phyloP scores from a whole-genome alignment of 148 eudicot species.

The Simmondsia chinensis region DNA sequence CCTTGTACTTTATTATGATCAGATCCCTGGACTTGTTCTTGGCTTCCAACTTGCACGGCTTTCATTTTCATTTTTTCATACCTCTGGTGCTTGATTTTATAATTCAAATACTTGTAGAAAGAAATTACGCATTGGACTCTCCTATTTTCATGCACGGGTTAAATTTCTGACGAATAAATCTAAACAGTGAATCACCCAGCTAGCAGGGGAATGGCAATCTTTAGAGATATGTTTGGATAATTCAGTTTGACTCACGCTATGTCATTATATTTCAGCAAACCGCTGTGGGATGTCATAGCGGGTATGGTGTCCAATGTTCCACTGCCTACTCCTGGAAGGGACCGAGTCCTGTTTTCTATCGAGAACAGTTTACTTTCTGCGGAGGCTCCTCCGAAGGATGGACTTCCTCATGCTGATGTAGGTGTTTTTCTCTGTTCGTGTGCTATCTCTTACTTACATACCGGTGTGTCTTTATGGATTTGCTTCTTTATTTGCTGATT shows the following conservation, averaged over 20 bases:
- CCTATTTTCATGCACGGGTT: too few species aligned
- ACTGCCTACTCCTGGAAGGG: slow-evolving; percentile 90
- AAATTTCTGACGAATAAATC: too few species aligned
- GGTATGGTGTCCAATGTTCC: slow-evolving; percentile 67
- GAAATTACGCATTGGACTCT: too few species aligned
- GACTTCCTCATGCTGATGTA: slow-evolving; percentile 98
- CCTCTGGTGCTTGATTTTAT: background rate
- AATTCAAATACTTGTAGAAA: too few species aligned
- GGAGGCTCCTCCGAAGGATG: slow-evolving; percentile 85
- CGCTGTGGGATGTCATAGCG: slow-evolving; percentile 88
- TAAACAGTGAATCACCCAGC: too few species aligned
- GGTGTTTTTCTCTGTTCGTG: slow-evolving; percentile 7
- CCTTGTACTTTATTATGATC: too few species aligned
- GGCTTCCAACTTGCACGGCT: too few species aligned
- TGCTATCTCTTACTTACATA: background rate
- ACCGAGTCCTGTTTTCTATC: slow-evolving; percentile 78
- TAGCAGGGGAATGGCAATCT: slow-evolving; percentile 6
- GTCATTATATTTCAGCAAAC: slow-evolving; percentile 69
- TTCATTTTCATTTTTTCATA: background rate
- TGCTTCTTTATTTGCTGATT: slow-evolving; percentile 1
- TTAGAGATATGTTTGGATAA: slow-evolving; percentile 1
- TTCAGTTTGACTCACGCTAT: slow-evolving; percentile 7
- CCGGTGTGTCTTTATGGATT: background rate
- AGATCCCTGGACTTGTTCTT: too few species aligned
- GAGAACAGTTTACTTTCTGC: slow-evolving; percentile 85